These are phyloP conservation scores for Suillus placidus DNA, from an alignment of 768 basidiomycete species.

Conservation along the genomic window DNA sequence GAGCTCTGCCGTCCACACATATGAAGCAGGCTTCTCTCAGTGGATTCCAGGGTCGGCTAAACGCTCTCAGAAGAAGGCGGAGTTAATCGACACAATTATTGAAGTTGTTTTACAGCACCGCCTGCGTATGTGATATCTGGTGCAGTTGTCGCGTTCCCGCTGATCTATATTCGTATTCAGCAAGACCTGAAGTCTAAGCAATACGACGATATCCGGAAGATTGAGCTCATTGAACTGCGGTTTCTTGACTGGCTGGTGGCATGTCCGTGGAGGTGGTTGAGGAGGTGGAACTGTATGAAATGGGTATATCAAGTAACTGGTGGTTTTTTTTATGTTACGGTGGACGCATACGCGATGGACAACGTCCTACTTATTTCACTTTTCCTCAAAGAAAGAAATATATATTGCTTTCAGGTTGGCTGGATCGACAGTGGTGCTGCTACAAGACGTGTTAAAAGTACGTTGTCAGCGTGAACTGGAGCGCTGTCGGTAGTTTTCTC, in stretches of 20 bases:
- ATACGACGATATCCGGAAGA: not conserved
- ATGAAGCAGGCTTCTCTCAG: not conserved
- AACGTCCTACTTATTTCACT: not conserved
- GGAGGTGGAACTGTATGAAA: not conserved
- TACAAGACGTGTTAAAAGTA: not conserved
- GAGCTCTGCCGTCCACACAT: not conserved
- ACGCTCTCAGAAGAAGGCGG: not conserved
- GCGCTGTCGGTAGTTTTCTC: not conserved
- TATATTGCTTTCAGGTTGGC: not conserved
- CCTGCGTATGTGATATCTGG: not conserved
- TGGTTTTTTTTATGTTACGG: no score
- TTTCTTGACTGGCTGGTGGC: not conserved
- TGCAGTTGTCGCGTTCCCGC: not conserved
- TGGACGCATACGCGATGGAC: not conserved
- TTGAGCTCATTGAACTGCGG: not conserved
- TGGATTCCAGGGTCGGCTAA: not conserved
- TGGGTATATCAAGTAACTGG: not conserved
- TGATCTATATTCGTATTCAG: not conserved
- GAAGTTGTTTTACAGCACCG: not conserved
- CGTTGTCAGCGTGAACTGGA: not conserved
- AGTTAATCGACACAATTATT: not conserved
- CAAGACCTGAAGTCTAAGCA: not conserved
- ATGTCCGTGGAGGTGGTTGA: not conserved
- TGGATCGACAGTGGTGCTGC: not conserved
- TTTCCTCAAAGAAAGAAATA: not conserved